phyloP scores from a whole-genome alignment of 2,329 filamentous ascomycete species.

The Bipolaris bicolor region DNA sequence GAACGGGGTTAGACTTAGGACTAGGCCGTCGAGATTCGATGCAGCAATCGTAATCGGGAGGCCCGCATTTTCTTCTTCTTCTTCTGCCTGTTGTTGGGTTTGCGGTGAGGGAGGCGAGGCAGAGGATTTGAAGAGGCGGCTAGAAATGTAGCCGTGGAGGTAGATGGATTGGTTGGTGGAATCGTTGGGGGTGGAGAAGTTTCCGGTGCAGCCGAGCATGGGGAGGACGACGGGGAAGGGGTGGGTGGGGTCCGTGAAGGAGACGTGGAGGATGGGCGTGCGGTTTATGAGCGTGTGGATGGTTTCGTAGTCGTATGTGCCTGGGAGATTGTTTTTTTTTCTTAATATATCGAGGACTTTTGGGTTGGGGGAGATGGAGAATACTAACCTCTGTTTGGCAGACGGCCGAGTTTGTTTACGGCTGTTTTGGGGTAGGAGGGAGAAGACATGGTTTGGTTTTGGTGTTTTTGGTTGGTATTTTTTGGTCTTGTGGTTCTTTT shows the following conservation, averaged over 20 bases:
- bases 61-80: neutral
- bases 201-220: slow-evolving; percentile 49
- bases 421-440: slow-evolving; percentile 29
- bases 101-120: neutral
- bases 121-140: slow-evolving; percentile 65
- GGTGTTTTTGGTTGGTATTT: neutral
- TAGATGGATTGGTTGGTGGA: slow-evolving; percentile 48
- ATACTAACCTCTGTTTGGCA: slow-evolving; percentile 39
- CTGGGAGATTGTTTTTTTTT: slow-evolving; percentile 20
- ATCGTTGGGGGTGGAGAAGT: slow-evolving; percentile 53
- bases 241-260: slow-evolving; percentile 41
- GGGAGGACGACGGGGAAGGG: slow-evolving; percentile 62
- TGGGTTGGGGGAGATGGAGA: neutral
- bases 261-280: slow-evolving; percentile 44
- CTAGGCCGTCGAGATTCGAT: slow-evolving; percentile 43
- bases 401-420: slow-evolving; percentile 37
- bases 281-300: slow-evolving; percentile 44
- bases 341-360: neutral
- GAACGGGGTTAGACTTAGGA: slow-evolving; percentile 44
- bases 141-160: slow-evolving; percentile 44
- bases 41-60: slow-evolving; percentile 4
- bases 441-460: slow-evolving; percentile 12
- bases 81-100: neutral
- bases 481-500: neutral
- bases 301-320: slow-evolving; percentile 43